These are phyloP conservation scores for Beta lomatogona DNA, from an alignment of 179 eudicot species.

Conservation along the genomic window DNA sequence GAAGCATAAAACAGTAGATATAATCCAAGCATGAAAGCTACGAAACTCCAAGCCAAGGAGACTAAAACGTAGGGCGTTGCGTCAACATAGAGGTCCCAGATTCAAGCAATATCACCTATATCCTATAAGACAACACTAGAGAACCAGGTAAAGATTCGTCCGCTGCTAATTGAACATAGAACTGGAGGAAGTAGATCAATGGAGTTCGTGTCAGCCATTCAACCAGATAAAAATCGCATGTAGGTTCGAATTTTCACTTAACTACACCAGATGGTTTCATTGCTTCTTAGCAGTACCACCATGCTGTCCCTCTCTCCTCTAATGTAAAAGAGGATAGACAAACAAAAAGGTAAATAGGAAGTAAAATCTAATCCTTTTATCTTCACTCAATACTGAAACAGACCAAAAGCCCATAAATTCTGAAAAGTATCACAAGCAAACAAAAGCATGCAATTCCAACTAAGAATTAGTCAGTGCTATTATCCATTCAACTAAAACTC, in stretches of 20 bases:
- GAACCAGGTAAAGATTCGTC: neutral
- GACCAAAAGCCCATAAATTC: constrained; percentile 16
- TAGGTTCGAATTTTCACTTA: neutral
- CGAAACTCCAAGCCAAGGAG: neutral
- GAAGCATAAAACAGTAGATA: neutral
- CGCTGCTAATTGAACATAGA: neutral
- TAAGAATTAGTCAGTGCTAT: constrained; percentile 14
- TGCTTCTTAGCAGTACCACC: neutral
- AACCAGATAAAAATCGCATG: constrained; percentile 9
- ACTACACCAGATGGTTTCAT: constrained; percentile 4
- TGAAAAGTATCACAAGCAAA: constrained; percentile 26
- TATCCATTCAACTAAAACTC: constrained; percentile 18
- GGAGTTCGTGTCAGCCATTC: neutral
- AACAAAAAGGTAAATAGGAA: constrained; percentile 1
- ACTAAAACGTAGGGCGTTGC: neutral
- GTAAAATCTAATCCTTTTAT: constrained; percentile 18
- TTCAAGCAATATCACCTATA: neutral
- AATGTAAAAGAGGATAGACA: neutral
- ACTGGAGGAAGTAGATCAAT: neutral
- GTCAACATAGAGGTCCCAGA: neutral
- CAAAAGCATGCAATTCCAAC: constrained; percentile 18
- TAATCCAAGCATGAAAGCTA: no score
- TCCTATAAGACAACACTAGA: neutral
- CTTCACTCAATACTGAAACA: constrained; percentile 22
- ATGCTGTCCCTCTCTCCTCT: neutral